Conservation (phyloP, 768 basidiomycete species). For the Xerocomus potaroensis region DNA sequence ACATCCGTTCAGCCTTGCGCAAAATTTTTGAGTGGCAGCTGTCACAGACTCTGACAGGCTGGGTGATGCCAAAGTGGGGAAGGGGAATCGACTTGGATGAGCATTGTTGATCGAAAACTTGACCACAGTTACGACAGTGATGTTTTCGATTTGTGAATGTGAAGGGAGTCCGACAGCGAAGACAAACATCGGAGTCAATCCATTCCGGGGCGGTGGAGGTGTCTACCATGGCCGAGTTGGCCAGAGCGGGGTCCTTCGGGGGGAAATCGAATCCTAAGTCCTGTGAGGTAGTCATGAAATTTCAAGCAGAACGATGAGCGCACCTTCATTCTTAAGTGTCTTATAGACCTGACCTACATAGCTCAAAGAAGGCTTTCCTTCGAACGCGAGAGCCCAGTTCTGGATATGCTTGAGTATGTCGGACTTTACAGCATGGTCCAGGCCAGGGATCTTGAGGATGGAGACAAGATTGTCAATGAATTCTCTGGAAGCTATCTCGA, state of each 20-base stretch:
- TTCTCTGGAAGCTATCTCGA: constrained; percentile 81
- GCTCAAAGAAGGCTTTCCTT: constrained; percentile 66
- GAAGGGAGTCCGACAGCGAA: constrained; percentile 88
- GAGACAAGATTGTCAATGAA: constrained; percentile 93
- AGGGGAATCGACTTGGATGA: constrained; percentile 80
- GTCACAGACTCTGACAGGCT: constrained; percentile 94
- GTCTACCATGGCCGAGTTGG: constrained; percentile 83
- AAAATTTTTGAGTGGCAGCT: constrained; percentile 76
- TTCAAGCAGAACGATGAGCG: constrained; percentile 11
- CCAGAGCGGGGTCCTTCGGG: constrained; percentile 63
- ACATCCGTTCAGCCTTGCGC: constrained; percentile 60
- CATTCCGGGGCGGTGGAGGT: constrained; percentile 93
- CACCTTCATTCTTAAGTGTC: constrained; percentile 71
- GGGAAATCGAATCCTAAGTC: constrained; percentile 76
- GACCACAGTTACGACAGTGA: constrained; percentile 97
- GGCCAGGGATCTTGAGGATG: constrained; percentile 69
- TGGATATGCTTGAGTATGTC: constrained; percentile 78
- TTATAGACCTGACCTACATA: constrained; percentile 83
- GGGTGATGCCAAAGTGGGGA: constrained; percentile 89
- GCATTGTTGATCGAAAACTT: constrained; percentile 93
- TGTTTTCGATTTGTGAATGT: constrained; percentile 96
- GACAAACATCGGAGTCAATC: constrained; percentile 94
- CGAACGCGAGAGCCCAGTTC: constrained; percentile 90
- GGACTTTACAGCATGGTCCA: constrained; percentile 81
- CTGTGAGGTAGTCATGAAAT: neutral